These are phyloP conservation scores for Coemansia sp. DNA, from an alignment of 192 early-diverging fungal species.

Conservation along the genomic window DNA sequence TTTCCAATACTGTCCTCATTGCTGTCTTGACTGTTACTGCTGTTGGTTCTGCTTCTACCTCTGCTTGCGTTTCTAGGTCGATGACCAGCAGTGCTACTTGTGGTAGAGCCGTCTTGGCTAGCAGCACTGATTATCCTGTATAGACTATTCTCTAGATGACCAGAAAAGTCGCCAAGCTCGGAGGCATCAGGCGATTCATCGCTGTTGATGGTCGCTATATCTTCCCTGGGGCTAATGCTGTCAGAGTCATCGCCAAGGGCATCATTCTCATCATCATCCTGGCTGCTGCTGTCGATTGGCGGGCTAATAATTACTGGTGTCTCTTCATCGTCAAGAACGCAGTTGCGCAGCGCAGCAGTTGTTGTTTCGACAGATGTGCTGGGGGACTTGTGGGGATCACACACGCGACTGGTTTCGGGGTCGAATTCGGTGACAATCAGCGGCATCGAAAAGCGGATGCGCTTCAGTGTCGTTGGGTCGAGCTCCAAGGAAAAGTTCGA, in stretches of 20 bases:
- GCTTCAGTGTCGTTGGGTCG: constrained; percentile 44
- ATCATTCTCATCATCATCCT: not conserved
- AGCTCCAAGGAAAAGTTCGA: constrained; percentile 52
- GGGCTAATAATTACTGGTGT: not conserved
- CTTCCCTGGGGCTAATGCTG: not conserved
- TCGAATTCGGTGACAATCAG: constrained; percentile 56
- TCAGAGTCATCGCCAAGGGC: not conserved
- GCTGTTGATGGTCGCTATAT: not conserved
- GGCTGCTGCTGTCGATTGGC: not conserved
- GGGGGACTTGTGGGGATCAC: constrained; percentile 17
- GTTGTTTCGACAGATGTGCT: constrained; percentile 27
- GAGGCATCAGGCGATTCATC: not conserved
- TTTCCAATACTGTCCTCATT: not conserved
- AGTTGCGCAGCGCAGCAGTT: not conserved
- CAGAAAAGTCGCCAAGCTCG: not conserved
- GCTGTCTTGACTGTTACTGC: not conserved
- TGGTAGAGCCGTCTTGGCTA: not conserved
- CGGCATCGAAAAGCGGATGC: constrained; percentile 57
- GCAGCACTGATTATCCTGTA: constrained; percentile 9
- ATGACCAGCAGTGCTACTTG: not conserved
- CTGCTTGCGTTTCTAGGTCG: not conserved
- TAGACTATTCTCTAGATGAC: constrained; percentile 5
- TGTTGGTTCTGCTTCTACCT: not conserved
- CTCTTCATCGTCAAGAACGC: not conserved
- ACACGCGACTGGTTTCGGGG: constrained; percentile 37